These are phyloP conservation scores for Mucor indicus DNA, from an alignment of 371 early-diverging fungal genomes.

Conservation along the genomic window DNA sequence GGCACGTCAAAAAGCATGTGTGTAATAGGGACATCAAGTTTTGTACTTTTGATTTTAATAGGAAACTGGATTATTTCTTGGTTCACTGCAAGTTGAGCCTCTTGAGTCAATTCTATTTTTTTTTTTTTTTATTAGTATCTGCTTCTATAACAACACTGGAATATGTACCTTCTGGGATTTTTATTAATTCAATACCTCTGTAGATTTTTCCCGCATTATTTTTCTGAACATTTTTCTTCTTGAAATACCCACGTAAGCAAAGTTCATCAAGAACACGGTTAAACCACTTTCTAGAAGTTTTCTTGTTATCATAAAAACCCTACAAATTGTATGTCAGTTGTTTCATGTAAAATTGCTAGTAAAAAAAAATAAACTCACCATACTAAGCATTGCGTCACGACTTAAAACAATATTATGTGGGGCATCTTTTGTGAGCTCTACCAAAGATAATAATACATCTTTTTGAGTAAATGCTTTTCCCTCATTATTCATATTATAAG, in stretches of 20 bases:
- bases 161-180: slow-evolving; percentile 11
- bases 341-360: too few relatives aligned
- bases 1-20: slow-evolving; percentile 12
- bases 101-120: too few relatives aligned
- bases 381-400: slow-evolving; percentile 29
- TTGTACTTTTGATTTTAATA: slow-evolving; percentile 3
- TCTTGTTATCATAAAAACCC: slow-evolving; percentile 28
- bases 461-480: slow-evolving; percentile 19
- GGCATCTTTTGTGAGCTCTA: slow-evolving; percentile 22
- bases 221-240: slow-evolving; percentile 9
- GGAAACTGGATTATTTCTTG: neutral
- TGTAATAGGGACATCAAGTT: neutral
- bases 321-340: slow-evolving; percentile 4
- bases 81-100: too few relatives aligned
- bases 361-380: slow-evolving; percentile 24
- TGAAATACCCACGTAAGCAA: slow-evolving; percentile 13
- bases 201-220: slow-evolving; percentile 1
- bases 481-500: slow-evolving; percentile 26
- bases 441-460: slow-evolving; percentile 9
- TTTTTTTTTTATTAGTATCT: neutral
- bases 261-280: slow-evolving; percentile 28
- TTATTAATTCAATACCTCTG: slow-evolving; percentile 21
- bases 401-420: slow-evolving; percentile 22
- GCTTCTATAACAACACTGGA: neutral
- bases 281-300: slow-evolving; percentile 27